Base-by-base conservation (phyloP, 148 eudicot genomes). In the Agrostemma githago region DNA sequence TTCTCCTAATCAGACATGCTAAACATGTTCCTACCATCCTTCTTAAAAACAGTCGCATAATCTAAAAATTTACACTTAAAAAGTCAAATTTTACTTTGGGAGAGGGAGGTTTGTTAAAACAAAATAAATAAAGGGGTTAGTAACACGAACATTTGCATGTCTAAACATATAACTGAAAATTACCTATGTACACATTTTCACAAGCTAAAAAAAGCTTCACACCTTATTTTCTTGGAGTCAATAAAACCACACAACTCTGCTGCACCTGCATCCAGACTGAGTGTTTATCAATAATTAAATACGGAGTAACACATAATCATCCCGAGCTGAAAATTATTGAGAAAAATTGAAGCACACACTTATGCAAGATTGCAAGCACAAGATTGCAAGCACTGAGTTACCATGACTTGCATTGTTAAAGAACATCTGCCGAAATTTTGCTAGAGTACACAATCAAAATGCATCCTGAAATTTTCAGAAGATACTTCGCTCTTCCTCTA, bases 181-280 rank as follows among this genome's bases (percentile, higher is more conserved):
- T 41, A 66, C 16, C 41, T 8, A 19, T 66, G 4, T 56, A 2
- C 39, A 48, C 40, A 2, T 17, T 38, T 9, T 7, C 60, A 43
- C 34, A 60, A 62, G 62, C 19, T 65, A 65, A 14, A 73, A 79
- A 78, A 54, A 12, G 46, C 68, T 6, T 54, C 37, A 67, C 79
- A 90, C 97, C 97, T 88, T 66, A 90, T 79, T 51, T 82, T 88
- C 83, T 78, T 86, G 2, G 88, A 82, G 67, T 92, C 90, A 20
- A 92, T 91, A 76, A 90, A 85, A 46, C 78, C 85, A 82, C 90
- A 89, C 66, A 92, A 88, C 73, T 92, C 86, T 14, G 81, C 77
- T 46, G 97, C 97, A 87, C 96, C 97, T 92, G 89, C 81, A 87
- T 46, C 77, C 74, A 74, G 62, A 82, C 66, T 77, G 57, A 79